Percentiles rank a stretch among this genome's conserved stretches.
These are phyloP conservation scores for Candida labiduridarum DNA, from an alignment of 1,139 yeast species.

Conservation along the genomic window DNA sequence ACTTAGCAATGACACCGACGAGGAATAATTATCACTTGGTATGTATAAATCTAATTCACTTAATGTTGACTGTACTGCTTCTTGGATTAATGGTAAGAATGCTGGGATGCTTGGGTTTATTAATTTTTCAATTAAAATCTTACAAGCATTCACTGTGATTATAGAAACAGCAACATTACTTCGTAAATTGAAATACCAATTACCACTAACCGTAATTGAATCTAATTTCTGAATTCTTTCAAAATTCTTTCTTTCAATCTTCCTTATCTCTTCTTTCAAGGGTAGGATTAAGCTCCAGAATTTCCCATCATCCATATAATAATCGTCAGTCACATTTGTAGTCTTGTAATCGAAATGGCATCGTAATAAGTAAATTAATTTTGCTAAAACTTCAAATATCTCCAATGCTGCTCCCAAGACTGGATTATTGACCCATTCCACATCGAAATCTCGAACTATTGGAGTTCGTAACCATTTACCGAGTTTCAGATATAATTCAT, in stretches of 20 bases:
- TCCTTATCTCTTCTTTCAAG: slow-evolving; percentile 4
- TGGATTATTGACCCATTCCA: slow-evolving; percentile 14
- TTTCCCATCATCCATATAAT: slow-evolving; percentile 7
- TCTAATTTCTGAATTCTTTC: slow-evolving; percentile 5
- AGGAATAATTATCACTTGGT: slow-evolving; percentile 11
- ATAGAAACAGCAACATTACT: slow-evolving; percentile 14
- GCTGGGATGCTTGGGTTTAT: slow-evolving; percentile 14
- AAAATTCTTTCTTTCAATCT: slow-evolving; percentile 6
- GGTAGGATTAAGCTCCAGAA: slow-evolving; percentile 12
- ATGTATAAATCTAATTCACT: slow-evolving; percentile 11
- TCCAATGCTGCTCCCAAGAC: slow-evolving; percentile 12
- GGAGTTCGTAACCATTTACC: slow-evolving; percentile 10
- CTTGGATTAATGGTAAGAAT: slow-evolving; percentile 12
- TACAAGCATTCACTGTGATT: slow-evolving; percentile 12
- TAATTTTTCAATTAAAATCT: slow-evolving; percentile 11
- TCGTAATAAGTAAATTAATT: slow-evolving; percentile 11
- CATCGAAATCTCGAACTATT: slow-evolving; percentile 11
- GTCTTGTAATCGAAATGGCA: slow-evolving; percentile 10
- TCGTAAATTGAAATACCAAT: slow-evolving; percentile 8
- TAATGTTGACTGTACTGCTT: slow-evolving; percentile 8
- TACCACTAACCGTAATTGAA: slow-evolving; percentile 1
- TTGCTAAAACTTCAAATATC: slow-evolving; percentile 12
- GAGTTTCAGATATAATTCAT: slow-evolving; percentile 9
- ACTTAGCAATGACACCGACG: slow-evolving; percentile 9
- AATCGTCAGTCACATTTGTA: slow-evolving; percentile 1